Base-by-base conservation (phyloP, 2,329 filamentous ascomycete genomes). In the Ophiostoma tasmaniense region DNA sequence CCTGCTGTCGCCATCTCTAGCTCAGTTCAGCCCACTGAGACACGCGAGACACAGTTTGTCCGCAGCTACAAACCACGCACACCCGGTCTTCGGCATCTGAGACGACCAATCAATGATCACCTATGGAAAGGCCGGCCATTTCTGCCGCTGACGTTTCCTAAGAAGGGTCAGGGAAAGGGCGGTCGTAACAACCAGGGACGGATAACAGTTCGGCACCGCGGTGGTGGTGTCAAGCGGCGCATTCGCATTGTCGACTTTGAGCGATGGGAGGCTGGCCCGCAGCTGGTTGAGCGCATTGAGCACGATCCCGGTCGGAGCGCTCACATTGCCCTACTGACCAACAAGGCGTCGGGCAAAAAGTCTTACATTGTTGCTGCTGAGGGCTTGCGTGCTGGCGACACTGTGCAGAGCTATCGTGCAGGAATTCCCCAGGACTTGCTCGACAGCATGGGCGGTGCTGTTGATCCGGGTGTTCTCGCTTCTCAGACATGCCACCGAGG, bases 351-450 rank as follows among this genome's bases (percentile, higher is more conserved):
- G 0, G 86, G 88, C 14, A 85, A 85, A 73, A 89, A 95, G 80
- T 92, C 89, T 73, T 99, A 99, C 79, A 96, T 99, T 73, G 83
- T 99, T 70, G 95, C 95, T n/a, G 87, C 95, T 0, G 95, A 99
- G 74, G 95, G 95, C 13, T 90, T 97, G 87, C 85, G 94, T 71
- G 91, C 91, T 4, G 96, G 96, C 52, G 95, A 99, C 77, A 84
- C 91, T 30, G 89, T 99, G 20, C 90, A 98, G 81, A 97, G 93
- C 79, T 99, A 95, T 80, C 88, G 93, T 73, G 82, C 89, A 8
- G 96, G 95, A 73, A 95, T 99, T 70, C 95, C 96, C 1, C 84
- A 90, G 72, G 90, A 95, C 72, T 82, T 99, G 69, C 85, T 97
- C 75, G 88, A 90, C 66, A 93, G 89, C 76, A 98, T 99, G 93